These are phyloP conservation scores for Trichosanthes truncata DNA, from an alignment of 306 rosid genomes.

Conservation along the genomic window DNA sequence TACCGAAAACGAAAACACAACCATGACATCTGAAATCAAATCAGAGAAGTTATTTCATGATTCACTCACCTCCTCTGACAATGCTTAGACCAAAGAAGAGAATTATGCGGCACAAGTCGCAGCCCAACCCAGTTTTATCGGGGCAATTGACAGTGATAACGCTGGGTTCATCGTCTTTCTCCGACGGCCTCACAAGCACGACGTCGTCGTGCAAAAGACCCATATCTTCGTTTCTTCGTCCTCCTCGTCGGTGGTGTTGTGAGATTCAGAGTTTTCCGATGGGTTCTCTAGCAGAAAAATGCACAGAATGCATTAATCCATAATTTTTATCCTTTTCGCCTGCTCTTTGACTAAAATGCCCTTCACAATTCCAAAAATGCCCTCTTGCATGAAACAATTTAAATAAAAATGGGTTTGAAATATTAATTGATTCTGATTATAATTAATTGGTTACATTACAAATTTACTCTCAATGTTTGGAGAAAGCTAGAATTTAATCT, in stretches of 20 bases:
- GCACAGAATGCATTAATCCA: neutral
- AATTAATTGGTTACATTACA: neutral
- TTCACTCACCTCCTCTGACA: slow-evolving; percentile 85
- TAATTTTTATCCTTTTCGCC: neutral
- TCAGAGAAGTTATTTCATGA: neutral
- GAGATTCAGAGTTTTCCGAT: slow-evolving; percentile 2
- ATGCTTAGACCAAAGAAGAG: slow-evolving; percentile 91
- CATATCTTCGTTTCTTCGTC: slow-evolving; percentile 25
- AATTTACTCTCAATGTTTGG: no score
- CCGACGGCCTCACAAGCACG: slow-evolving; percentile 51
- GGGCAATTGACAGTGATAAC: slow-evolving; percentile 90
- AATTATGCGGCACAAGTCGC: slow-evolving; percentile 88
- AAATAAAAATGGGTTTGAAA: neutral
- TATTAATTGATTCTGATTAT: neutral
- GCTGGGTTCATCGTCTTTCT: slow-evolving; percentile 55
- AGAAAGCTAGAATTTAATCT: no score
- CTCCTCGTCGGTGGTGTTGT: neutral
- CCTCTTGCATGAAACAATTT: neutral
- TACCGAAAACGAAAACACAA: neutral
- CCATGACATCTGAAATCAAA: neutral
- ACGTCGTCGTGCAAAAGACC: slow-evolving; percentile 74
- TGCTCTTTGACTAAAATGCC: neutral
- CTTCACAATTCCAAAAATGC: neutral
- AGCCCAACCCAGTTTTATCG: slow-evolving; percentile 89
- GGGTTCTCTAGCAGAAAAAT: neutral